Base-by-base conservation (phyloP, 768 basidiomycete genomes). In the Auriscalpium microsporum region DNA sequence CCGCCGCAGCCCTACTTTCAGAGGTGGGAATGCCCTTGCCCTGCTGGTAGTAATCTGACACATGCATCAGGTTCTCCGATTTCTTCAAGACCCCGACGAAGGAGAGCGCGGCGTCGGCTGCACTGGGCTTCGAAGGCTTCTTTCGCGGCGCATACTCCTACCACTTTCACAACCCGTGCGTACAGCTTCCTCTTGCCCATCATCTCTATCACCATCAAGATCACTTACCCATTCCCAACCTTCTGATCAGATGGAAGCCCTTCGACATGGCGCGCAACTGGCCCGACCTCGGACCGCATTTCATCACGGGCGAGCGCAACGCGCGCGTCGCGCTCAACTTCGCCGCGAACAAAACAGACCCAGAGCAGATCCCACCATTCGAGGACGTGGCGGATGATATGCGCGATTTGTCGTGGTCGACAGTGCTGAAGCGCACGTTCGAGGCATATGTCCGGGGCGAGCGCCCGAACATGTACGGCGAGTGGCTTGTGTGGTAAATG, bases 131-230 rank as follows among this genome's bases (percentile, higher is more conserved):
- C 61, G 87, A 93, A 62, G 94, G 92, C 10, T 99, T 98, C 77
- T 99, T 94, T 79, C 83, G 82, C 56, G 96, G 95, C 7, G 90
- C 95, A 7, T 97, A 84, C 68, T 94, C 90, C 1, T 98, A 98
- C 69, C 94, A 97, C 69, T 97, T 88, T 72, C 94, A 98, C 67
- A 94, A 94, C 71, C 94, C 91, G 91, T 89, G 53, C 53, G 81
- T 67, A 19, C 40, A 57, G 49, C 10, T 45, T 38, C 37, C 36
- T 16, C 33, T 13, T 17, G 21, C 16, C 7, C 5, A 10, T 47
- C 38, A n/a, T 34, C 52, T 34, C 52, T 38, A 13, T 44, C 51
- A 49, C 47, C 10, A 16, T 42, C 37, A 28, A 3, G 28, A 28
- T 56, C 16, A 19, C 11, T 61, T 28, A 28, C 28, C 5, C 5